Conservation (phyloP, 2,329 filamentous ascomycete genomes). For the Neonectria ditissima region DNA sequence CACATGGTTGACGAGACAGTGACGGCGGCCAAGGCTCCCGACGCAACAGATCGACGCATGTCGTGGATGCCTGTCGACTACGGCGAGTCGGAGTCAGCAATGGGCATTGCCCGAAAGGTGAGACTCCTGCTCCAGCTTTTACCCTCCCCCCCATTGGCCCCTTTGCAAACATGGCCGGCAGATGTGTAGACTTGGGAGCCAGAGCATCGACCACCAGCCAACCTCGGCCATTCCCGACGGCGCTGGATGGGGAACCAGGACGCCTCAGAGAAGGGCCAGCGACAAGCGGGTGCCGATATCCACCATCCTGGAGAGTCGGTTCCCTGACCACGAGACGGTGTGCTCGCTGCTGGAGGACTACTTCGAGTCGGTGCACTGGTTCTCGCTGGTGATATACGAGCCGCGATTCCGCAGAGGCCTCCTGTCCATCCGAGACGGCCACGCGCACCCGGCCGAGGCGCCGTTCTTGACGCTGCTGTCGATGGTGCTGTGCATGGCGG, state of each 20-base stretch:
- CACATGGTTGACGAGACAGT: no score
- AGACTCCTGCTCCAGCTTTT: not conserved
- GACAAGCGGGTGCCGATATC: slow-evolving; percentile 21
- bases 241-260: not conserved
- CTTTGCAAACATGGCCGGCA: not conserved
- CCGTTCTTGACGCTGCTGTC: slow-evolving; percentile 53
- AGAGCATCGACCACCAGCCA: slow-evolving; percentile 2
- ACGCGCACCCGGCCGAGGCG: slow-evolving; percentile 48
- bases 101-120: not conserved
- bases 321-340: slow-evolving; percentile 13
- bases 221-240: slow-evolving; percentile 25
- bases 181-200: slow-evolving; percentile 1
- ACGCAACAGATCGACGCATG: not conserved
- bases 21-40: no score
- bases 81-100: not conserved
- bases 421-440: slow-evolving; percentile 48
- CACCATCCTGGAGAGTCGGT: slow-evolving; percentile 12
- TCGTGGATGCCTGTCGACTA: not conserved
- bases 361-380: slow-evolving; percentile 57
- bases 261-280: not conserved
- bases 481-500: slow-evolving; percentile 45
- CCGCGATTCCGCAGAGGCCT: slow-evolving; percentile 53
- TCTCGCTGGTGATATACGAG: slow-evolving; percentile 57
- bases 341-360: slow-evolving; percentile 52
- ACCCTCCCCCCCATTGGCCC: not conserved